Percentiles rank a stretch among this genome's conserved stretches.
Evolutionary conservation across 2,329 filamentous ascomycete genomes (phyloP).

Genomic region (Microcyclospora tardicrescens): DNA sequence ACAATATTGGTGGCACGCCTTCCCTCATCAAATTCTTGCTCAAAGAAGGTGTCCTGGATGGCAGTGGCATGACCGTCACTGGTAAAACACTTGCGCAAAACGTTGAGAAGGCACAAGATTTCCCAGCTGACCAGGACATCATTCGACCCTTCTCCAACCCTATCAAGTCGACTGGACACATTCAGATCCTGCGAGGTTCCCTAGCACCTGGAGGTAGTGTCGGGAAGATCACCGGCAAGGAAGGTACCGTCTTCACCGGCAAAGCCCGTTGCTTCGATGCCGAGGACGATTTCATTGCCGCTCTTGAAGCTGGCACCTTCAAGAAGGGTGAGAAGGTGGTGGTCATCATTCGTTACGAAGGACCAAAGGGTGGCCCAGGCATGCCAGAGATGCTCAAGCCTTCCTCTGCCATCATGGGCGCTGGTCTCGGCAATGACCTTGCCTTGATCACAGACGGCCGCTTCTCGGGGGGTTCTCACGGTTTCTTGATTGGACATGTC

Average conservation of each 20-base stretch:
- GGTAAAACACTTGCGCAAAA: conserved; percentile 39
- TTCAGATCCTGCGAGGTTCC: conserved; percentile 58
- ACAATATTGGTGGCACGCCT: conserved; percentile 38
- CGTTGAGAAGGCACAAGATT: conserved; percentile 42
- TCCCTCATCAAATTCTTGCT: conserved; percentile 38
- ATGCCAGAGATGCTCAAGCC: conserved; percentile 69
- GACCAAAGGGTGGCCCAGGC: conserved; percentile 59
- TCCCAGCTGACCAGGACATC: conserved; percentile 57
- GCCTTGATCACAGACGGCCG: conserved; percentile 63
- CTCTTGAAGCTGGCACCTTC: conserved; percentile 30
- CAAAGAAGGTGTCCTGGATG: conserved; percentile 36
- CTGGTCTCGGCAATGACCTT: conserved; percentile 53
- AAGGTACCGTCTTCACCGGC: conserved; percentile 54
- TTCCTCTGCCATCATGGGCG: conserved; percentile 59
- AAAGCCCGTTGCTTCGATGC: conserved; percentile 58
- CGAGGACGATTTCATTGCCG: conserved; percentile 55
- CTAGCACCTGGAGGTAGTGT: conserved; percentile 58
- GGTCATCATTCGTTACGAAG: conserved; percentile 62
- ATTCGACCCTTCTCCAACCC: conserved; percentile 56
- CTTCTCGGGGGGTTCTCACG: conserved; percentile 71
- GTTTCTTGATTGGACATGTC: conserved; percentile 78
- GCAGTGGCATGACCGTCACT: conserved; percentile 37
- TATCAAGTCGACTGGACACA: conserved; percentile 58
- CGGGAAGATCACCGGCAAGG: conserved; percentile 66
- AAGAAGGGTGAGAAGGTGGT: conserved; percentile 67